Conservation (phyloP, 2,329 filamentous ascomycete genomes). For the Colletotrichum lindemuthianum region DNA sequence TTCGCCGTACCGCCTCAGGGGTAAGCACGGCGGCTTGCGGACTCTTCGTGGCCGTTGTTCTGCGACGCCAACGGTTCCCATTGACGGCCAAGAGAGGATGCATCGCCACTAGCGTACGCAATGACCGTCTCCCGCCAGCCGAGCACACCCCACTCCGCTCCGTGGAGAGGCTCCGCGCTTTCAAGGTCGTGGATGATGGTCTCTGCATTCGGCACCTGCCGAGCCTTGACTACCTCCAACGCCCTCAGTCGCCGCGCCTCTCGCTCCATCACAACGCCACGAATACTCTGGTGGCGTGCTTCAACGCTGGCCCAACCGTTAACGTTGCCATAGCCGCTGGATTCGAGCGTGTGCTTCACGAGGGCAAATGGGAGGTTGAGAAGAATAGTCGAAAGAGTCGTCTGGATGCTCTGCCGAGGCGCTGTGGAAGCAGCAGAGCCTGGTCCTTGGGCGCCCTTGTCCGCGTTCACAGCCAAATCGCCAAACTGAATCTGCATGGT, state of each 20-base stretch:
- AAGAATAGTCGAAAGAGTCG: conserved; percentile 71
- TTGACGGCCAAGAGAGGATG: conserved; percentile 54
- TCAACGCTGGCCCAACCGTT: conserved; percentile 61
- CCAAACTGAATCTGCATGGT: conserved; percentile 76
- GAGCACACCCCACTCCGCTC: conserved; percentile 57
- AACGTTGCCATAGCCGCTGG: conserved; percentile 61
- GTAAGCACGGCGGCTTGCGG: conserved; percentile 25
- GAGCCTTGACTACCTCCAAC: conserved; percentile 53
- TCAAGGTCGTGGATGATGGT: conserved; percentile 49
- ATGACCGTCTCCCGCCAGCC: conserved; percentile 60
- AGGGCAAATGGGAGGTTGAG: conserved; percentile 76
- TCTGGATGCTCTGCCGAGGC: conserved; percentile 45
- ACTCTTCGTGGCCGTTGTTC: conserved; percentile 5
- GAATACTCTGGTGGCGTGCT: conserved; percentile 59
- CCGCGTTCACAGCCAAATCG: conserved; percentile 60
- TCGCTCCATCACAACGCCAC: conserved; percentile 64
- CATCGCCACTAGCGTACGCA: conserved; percentile 50
- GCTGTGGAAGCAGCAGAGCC: conserved; percentile 1
- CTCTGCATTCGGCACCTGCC: conserved; percentile 47
- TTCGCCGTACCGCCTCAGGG: conserved; percentile 25
- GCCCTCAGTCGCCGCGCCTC: conserved; percentile 63
- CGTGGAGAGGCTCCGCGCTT: conserved; percentile 50
- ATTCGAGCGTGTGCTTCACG: conserved; percentile 73
- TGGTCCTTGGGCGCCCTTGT: conserved; percentile 44
- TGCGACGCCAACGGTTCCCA: conserved; percentile 51